Evolutionary conservation across 129 eudicot species (phyloP).

Genomic region (Helianthus tuberosus): DNA sequence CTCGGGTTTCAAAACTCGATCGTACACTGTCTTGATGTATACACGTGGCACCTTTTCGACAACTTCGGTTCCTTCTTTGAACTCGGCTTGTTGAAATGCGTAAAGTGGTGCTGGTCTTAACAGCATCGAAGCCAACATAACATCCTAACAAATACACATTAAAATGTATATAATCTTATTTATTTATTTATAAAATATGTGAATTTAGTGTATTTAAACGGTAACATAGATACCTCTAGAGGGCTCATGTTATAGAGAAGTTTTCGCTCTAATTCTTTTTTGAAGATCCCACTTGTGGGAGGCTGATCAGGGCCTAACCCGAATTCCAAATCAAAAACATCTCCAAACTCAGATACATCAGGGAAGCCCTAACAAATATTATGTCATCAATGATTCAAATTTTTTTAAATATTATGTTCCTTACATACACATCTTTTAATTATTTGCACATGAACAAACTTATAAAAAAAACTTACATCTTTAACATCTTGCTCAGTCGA

Average conservation of each 20-base stretch:
- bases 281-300: slow-evolving; percentile 51
- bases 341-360: slow-evolving; percentile 59
- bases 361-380: slow-evolving; percentile 61
- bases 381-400: no score
- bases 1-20: slow-evolving; percentile 52
- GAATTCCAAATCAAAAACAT: slow-evolving; percentile 52
- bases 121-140: slow-evolving; percentile 67
- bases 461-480: slow-evolving; percentile 36
- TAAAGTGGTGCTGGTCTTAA: slow-evolving; percentile 60
- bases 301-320: slow-evolving; percentile 65
- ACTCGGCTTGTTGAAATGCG: slow-evolving; percentile 47
- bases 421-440: no score
- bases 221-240: slow-evolving; percentile 51
- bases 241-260: slow-evolving; percentile 66
- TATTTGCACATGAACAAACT: no score
- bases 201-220: neutral
- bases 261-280: slow-evolving; percentile 56
- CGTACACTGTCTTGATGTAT: slow-evolving; percentile 61
- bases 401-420: no score
- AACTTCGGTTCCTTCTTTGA: slow-evolving; percentile 35
- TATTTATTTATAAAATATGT: neutral
- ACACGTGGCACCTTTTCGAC: slow-evolving; percentile 56
- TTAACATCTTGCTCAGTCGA: slow-evolving; percentile 40
- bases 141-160: slow-evolving; percentile 43
- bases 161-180: neutral